These are phyloP conservation scores for Xerocomus spinulosus DNA, from an alignment of 768 basidiomycete genomes.

Conservation along the genomic window DNA sequence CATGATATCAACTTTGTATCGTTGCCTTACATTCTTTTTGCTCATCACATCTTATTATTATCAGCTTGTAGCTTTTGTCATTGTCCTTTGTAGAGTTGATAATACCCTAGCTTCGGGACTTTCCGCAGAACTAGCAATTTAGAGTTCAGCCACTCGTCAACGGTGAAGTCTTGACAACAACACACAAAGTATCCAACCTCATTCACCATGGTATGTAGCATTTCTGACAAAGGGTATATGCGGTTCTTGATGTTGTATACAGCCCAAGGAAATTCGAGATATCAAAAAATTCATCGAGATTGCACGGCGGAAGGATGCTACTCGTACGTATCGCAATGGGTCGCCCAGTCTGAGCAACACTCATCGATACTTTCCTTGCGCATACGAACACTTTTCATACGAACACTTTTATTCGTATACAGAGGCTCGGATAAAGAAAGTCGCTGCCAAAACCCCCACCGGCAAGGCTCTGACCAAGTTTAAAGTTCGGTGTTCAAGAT, in stretches of 20 bases:
- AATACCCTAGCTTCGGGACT: slow-evolving; percentile 9
- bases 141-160: slow-evolving; percentile 31
- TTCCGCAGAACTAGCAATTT: slow-evolving; percentile 28
- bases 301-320: slow-evolving; percentile 95
- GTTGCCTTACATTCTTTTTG: not conserved
- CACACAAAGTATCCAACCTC: slow-evolving; percentile 9
- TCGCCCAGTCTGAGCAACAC: not conserved
- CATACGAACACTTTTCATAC: too few species aligned
- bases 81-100: not conserved
- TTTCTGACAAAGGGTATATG: not conserved
- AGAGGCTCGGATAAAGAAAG: slow-evolving; percentile 99
- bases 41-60: slow-evolving; percentile 15
- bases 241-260: slow-evolving; percentile 8
- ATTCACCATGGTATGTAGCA: slow-evolving; percentile 27
- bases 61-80: slow-evolving; percentile 15
- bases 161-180: not conserved
- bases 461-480: slow-evolving; percentile 91
- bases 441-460: slow-evolving; percentile 57
- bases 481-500: slow-evolving; percentile 96
- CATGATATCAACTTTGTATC: not conserved
- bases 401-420: too few species aligned
- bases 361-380: slow-evolving; percentile 6
- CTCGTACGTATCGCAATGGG: slow-evolving; percentile 60
- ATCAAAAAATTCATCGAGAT: slow-evolving; percentile 99
- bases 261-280: slow-evolving; percentile 98